These are phyloP conservation scores for Ottelia alismoides DNA, from an alignment of 106 monocot genomes.

Conservation along the genomic window DNA sequence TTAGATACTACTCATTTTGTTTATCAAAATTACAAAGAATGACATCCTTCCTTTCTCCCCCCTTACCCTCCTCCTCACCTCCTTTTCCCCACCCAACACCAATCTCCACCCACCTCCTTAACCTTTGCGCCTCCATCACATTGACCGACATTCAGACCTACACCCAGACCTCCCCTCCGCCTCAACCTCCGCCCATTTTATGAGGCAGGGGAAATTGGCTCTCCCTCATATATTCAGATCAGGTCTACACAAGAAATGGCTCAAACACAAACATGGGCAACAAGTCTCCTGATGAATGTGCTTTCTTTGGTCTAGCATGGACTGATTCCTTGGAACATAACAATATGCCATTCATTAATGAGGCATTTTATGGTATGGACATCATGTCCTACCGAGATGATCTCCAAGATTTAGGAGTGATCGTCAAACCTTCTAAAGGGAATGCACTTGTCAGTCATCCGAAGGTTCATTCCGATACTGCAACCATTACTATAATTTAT, in stretches of 20 bases:
- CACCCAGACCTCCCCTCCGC: too few relatives aligned
- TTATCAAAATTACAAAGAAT: too few relatives aligned
- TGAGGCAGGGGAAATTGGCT: neutral
- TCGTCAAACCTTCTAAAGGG: slow-evolving; percentile 4
- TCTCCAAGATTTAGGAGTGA: slow-evolving; percentile 25
- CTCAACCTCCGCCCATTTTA: too few relatives aligned
- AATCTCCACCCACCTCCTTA: too few relatives aligned
- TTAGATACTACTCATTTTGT: too few relatives aligned
- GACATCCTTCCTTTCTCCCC: too few relatives aligned
- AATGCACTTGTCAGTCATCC: slow-evolving; percentile 9
- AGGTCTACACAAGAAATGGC: slow-evolving; percentile 26
- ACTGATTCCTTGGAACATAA: slow-evolving; percentile 6
- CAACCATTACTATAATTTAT: slow-evolving; percentile 26
- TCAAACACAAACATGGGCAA: slow-evolving; percentile 30
- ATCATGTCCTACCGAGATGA: slow-evolving; percentile 12
- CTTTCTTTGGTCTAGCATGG: slow-evolving; percentile 20
- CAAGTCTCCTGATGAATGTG: slow-evolving; percentile 11
- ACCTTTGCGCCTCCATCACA: too few relatives aligned
- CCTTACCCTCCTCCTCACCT: too few relatives aligned
- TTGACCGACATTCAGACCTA: too few relatives aligned
- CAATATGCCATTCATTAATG: slow-evolving; percentile 39
- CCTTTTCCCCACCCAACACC: too few relatives aligned
- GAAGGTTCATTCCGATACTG: slow-evolving; percentile 4
- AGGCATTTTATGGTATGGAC: slow-evolving; percentile 24
- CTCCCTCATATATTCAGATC: slow-evolving; percentile 9